These are phyloP conservation scores for Harringtonia aguacate DNA, from an alignment of 2,329 filamentous ascomycete genomes.

Conservation along the genomic window DNA sequence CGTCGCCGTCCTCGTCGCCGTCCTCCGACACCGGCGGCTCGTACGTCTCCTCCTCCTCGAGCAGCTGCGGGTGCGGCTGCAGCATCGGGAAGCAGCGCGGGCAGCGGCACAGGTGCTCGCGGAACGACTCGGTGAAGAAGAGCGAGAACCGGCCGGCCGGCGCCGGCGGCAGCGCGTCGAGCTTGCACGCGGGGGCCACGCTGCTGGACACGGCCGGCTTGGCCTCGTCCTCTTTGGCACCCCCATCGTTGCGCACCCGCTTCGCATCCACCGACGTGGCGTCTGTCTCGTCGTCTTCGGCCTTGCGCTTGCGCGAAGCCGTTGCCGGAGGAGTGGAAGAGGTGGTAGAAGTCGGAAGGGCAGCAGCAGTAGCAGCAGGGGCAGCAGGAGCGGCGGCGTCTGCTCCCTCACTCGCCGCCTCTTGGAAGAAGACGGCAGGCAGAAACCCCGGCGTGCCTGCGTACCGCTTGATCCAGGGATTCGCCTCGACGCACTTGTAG, in stretches of 20 bases:
- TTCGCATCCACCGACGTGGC: constrained; percentile 30
- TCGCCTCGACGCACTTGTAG: constrained; percentile 81
- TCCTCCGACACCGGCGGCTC: constrained; percentile 75
- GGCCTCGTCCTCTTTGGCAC: constrained; percentile 6
- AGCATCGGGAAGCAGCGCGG: constrained; percentile 67
- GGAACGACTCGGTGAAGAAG: constrained; percentile 72
- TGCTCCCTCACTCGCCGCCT: neutral
- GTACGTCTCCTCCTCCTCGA: constrained; percentile 91
- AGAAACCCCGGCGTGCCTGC: constrained; percentile 73
- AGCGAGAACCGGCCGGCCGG: constrained; percentile 60
- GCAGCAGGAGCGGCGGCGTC: constrained; percentile 5
- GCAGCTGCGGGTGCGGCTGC: constrained; percentile 62
- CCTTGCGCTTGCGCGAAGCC: constrained; percentile 54
- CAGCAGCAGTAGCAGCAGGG: neutral
- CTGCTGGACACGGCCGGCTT: constrained; percentile 10
- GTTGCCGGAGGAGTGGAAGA: no score
- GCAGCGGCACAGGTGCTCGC: constrained; percentile 74
- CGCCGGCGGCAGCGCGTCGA: constrained; percentile 43
- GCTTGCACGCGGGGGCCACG: constrained; percentile 43
- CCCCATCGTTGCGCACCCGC: constrained; percentile 25
- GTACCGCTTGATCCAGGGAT: constrained; percentile 88
- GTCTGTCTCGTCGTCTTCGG: constrained; percentile 37
- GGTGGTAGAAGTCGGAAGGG: no score
- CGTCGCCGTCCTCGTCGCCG: constrained; percentile 41
- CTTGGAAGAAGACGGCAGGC: constrained; percentile 49